phyloP scores from a whole-genome alignment of 2,329 filamentous ascomycete species.

The Iodosphaeria phyllophila region DNA sequence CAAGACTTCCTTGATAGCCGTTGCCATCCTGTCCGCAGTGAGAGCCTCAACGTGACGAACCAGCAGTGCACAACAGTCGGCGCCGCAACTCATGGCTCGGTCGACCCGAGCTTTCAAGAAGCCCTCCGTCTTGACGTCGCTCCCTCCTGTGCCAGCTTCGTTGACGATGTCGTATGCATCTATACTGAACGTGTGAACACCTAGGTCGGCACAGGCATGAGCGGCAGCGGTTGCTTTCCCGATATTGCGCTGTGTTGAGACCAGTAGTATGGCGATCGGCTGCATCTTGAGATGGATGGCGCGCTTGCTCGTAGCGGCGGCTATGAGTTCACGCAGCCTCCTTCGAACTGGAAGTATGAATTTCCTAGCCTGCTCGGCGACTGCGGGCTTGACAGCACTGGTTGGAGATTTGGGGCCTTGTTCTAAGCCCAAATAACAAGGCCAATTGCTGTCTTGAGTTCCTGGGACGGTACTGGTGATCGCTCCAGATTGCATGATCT shows the following conservation, averaged over 20 bases:
- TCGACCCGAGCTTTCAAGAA: slow-evolving; percentile 77
- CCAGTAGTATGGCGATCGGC: slow-evolving; percentile 70
- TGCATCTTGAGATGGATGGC: slow-evolving; percentile 78
- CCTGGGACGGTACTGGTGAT: slow-evolving; percentile 67
- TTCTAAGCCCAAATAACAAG: slow-evolving; percentile 71
- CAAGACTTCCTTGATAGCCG: slow-evolving; percentile 68
- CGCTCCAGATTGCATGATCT: slow-evolving; percentile 82
- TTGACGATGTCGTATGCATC: slow-evolving; percentile 88
- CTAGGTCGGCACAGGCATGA: slow-evolving; percentile 70
- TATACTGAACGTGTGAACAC: slow-evolving; percentile 73
- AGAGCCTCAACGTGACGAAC: slow-evolving; percentile 80
- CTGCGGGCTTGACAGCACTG: slow-evolving; percentile 19
- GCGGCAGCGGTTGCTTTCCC: slow-evolving; percentile 70
- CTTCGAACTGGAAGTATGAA: slow-evolving; percentile 44
- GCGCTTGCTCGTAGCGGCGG: slow-evolving; percentile 71
- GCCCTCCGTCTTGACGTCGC: slow-evolving; percentile 86
- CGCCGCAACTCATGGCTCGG: slow-evolving; percentile 71
- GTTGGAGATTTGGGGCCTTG: slow-evolving; percentile 34
- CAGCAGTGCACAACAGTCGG: slow-evolving; percentile 68
- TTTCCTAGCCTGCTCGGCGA: slow-evolving; percentile 25
- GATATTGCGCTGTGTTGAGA: slow-evolving; percentile 83
- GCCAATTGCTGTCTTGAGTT: slow-evolving; percentile 62
- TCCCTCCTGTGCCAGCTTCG: slow-evolving; percentile 72
- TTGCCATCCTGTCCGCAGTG: slow-evolving; percentile 76
- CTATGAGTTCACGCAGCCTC: slow-evolving; percentile 66